Percentiles rank a stretch among this genome's conserved stretches.
These are phyloP conservation scores for Phialemonium atrogriseum DNA, from an alignment of 2,329 filamentous ascomycete species.

Conservation along the genomic window DNA sequence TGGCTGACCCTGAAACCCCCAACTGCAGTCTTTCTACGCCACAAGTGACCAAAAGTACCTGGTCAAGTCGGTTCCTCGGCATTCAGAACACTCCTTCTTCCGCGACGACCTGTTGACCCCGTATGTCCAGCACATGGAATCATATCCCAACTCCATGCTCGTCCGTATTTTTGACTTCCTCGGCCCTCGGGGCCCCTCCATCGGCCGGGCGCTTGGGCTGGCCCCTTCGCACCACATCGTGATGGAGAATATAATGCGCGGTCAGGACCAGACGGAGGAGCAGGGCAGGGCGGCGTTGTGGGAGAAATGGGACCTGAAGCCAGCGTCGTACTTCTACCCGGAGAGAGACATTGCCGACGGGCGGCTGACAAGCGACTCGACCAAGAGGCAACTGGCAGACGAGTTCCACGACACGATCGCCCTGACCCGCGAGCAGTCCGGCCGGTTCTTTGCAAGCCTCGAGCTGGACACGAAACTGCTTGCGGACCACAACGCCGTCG, in stretches of 20 bases:
- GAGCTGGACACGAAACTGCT: constrained; percentile 57
- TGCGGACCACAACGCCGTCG: constrained; percentile 55
- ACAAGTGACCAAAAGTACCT: constrained; percentile 60
- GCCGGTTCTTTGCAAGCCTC: constrained; percentile 45
- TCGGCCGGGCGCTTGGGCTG: constrained; percentile 51
- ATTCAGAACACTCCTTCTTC: constrained; percentile 66
- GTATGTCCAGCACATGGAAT: constrained; percentile 56
- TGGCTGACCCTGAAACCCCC: not conserved
- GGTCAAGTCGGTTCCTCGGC: constrained; percentile 61
- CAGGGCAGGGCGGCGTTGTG: constrained; percentile 34
- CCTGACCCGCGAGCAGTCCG: constrained; percentile 45
- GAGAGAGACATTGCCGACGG: constrained; percentile 64
- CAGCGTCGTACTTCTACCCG: constrained; percentile 66
- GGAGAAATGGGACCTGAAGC: constrained; percentile 70
- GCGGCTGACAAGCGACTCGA: constrained; percentile 52
- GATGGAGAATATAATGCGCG: constrained; percentile 68
- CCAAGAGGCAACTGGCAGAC: constrained; percentile 58
- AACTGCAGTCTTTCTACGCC: constrained; percentile 55
- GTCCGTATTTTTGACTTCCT: constrained; percentile 67
- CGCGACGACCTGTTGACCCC: constrained; percentile 54
- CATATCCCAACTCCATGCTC: constrained; percentile 51
- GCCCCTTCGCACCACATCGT: constrained; percentile 66
- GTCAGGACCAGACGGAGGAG: constrained; percentile 36
- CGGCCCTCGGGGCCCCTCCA: constrained; percentile 41
- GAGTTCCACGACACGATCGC: constrained; percentile 58